phyloP scores from a whole-genome alignment of 208 protist species.

The Spongospora subterranea region DNA sequence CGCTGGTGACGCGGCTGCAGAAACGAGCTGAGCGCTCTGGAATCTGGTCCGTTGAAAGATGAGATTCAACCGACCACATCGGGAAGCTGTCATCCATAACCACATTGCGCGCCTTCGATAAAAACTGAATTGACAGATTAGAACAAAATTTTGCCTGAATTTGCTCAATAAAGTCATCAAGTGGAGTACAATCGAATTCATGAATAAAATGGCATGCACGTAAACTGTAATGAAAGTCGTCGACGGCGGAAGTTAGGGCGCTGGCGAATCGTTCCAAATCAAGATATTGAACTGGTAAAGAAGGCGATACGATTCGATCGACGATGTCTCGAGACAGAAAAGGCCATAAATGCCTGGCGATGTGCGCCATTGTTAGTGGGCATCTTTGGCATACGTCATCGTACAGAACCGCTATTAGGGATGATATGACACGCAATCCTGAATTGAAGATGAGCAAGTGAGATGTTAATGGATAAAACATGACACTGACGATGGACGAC shows the following conservation, averaged over 20 bases:
- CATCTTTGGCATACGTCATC: background rate
- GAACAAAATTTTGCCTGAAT: background rate
- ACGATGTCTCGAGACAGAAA: background rate
- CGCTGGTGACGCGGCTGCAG: background rate
- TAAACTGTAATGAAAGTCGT: background rate
- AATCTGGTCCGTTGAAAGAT: background rate
- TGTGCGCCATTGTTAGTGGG: background rate
- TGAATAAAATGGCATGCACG: background rate
- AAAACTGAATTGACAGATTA: background rate
- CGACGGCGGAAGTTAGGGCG: background rate
- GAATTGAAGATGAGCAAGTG: too few relatives aligned
- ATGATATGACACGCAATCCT: background rate
- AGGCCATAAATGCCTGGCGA: background rate
- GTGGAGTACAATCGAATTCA: background rate
- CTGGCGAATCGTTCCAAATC: background rate
- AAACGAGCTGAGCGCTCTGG: background rate
- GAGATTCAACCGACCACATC: background rate
- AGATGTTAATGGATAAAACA: background rate
- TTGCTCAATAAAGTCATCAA: background rate
- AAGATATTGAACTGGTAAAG: background rate
- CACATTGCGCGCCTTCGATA: background rate
- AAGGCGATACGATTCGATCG: background rate
- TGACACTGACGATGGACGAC: background rate
- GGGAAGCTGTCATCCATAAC: background rate
- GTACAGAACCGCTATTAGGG: background rate